Base-by-base conservation (phyloP, 1,284 basidiomycete genomes). In the Entoloma clypeatum region DNA sequence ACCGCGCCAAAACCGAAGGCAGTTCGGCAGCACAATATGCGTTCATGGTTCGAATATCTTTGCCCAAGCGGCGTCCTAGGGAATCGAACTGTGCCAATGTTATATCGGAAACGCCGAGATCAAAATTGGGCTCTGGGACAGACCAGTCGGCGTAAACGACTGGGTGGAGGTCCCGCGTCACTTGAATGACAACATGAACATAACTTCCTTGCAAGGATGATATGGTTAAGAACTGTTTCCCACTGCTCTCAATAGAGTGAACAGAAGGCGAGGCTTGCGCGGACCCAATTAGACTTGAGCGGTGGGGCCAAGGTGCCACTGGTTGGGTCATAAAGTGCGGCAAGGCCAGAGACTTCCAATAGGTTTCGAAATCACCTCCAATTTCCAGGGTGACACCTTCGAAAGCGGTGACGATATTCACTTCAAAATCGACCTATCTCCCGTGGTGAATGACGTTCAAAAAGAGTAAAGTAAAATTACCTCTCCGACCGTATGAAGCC, bases 401-500 rank as follows among this genome's bases (percentile, higher is more conserved):
- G 63, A 98, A 99, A 2, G 93, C 90, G 14, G 82, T 87, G 53
- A 97, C 84, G 47, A 94, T 80, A 56, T 83, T 89, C 28, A 93
- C 73, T 59, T 92, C 91, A 60, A 98, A 94, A 31, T 84, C 79
- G 10, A 99, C 85, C 86, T 90, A 36, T 21, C n/a, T 25, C 3
- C 49, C 5, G 21, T 14, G 26, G 44, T 27, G 42, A 31, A 28
- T 27, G n/a, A n/a, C 4, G 3, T 9, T 25, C 7, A 35, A 49
- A 24, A 5, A 14, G 29, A 25, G 36, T 17, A 14, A 22, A 22
- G 40, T 37, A 41, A 22, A 27, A 17, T 50, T 61, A 86, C 87
- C 75, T 99, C 93, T 53, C 96, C 96, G 42, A 99, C 92, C 35
- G 93, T 80, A 62, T 96, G 92, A 40, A 99, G 69, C 48, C 92